A percentile compares a stretch with the other conserved stretches of the same genome.
These are phyloP conservation scores for Xylaria sp. DNA, from an alignment of 2,329 filamentous ascomycete genomes.

Conservation along the genomic window DNA sequence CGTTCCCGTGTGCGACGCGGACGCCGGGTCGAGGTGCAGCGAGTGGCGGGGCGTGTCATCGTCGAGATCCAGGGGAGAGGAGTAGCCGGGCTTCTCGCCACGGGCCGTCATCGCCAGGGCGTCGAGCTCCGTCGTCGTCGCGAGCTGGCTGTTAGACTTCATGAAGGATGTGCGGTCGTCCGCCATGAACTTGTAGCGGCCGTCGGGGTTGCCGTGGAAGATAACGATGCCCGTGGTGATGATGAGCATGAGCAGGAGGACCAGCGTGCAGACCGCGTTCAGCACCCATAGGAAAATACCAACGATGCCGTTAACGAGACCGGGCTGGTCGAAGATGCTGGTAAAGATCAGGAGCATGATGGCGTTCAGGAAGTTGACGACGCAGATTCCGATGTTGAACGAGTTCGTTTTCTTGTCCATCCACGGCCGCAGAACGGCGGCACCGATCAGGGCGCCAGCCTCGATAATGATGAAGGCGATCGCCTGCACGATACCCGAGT, in stretches of 20 bases:
- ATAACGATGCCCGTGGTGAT: conserved; percentile 74
- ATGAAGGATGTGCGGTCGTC: conserved; percentile 97
- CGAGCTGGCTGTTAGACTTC: conserved; percentile 87
- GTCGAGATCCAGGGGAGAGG: conserved; percentile 65
- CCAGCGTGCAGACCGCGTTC: conserved; percentile 81
- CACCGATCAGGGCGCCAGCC: conserved; percentile 72
- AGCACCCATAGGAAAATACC: conserved; percentile 87
- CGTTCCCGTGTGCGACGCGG: conserved; percentile 21
- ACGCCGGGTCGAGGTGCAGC: conserved; percentile 47
- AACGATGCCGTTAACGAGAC: conserved; percentile 82
- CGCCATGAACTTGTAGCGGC: conserved; percentile 93
- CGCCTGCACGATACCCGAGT: conserved; percentile 71
- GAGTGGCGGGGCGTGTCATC: conserved; percentile 71
- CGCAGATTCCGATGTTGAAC: conserved; percentile 92
- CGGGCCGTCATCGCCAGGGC: conserved; percentile 86
- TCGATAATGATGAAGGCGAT: conserved; percentile 84
- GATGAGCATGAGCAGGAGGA: conserved; percentile 81
- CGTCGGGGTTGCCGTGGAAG: conserved; percentile 91
- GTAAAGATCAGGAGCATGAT: conserved; percentile 91
- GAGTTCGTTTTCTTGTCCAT: conserved; percentile 99
- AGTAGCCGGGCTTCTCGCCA: conserved; percentile 70
- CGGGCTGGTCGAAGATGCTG: conserved; percentile 80
- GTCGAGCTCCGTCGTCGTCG: conserved; percentile 80
- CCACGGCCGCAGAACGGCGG: conserved; percentile 84
- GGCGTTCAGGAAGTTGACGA: conserved; percentile 86